Evolutionary conservation across 345 rosid genomes (phyloP).

Genomic region (Sisymbrium altissimum): DNA sequence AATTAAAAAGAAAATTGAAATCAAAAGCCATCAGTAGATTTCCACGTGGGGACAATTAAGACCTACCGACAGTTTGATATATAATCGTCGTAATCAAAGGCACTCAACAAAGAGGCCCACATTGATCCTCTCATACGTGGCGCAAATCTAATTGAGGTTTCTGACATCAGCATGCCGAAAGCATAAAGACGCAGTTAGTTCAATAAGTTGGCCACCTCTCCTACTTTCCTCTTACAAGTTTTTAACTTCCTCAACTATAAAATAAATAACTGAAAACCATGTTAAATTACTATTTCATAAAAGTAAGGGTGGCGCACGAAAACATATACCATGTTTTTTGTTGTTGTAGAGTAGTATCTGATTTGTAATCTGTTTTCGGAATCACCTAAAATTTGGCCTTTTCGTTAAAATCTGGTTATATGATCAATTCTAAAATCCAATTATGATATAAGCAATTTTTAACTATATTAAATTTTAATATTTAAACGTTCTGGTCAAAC

Average conservation of each 20-base stretch:
- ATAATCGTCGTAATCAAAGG: background rate
- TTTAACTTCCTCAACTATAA: background rate
- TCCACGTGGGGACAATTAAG: constrained; percentile 19
- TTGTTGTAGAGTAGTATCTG: background rate
- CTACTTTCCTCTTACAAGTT: background rate
- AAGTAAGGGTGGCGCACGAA: background rate
- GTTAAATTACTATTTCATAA: background rate
- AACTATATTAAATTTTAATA: too few relatives aligned
- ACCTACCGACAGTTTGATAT: constrained; percentile 25
- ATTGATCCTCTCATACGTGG: constrained; percentile 23
- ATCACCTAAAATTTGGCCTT: background rate
- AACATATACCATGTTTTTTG: background rate
- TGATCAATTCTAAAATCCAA: background rate
- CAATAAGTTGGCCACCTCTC: background rate
- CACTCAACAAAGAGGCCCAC: constrained; percentile 1
- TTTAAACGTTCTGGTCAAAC: too few relatives aligned
- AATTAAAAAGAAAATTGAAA: background rate
- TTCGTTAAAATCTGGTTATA: background rate
- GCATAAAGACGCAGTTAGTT: background rate
- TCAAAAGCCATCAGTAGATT: constrained; percentile 4
- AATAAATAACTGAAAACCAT: background rate
- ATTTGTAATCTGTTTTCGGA: background rate
- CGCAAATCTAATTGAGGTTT: constrained; percentile 6
- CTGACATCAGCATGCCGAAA: constrained; percentile 26
- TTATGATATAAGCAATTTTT: background rate